Conservation (phyloP, 306 rosid genomes). For the Cicer judaicum region DNA sequence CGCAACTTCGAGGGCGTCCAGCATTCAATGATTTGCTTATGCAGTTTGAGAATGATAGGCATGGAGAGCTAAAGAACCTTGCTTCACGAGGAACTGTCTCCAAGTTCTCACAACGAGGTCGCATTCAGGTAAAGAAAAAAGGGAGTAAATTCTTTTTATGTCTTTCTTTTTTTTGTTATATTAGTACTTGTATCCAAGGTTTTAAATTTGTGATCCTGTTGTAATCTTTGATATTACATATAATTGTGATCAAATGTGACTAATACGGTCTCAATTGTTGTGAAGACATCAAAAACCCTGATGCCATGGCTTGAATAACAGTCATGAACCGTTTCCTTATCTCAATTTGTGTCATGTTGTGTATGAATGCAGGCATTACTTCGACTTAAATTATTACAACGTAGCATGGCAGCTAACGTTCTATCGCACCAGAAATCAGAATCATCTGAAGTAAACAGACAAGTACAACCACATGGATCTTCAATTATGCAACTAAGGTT, state of each 20-base stretch:
- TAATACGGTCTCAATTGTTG: neutral
- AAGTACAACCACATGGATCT: slow-evolving; percentile 51
- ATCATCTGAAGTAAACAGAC: slow-evolving; percentile 45
- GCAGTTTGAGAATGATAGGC: slow-evolving; percentile 70
- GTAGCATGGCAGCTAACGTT: slow-evolving; percentile 49
- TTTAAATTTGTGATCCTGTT: neutral
- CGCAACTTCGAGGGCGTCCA: slow-evolving; percentile 73
- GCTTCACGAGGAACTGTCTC: slow-evolving; percentile 68
- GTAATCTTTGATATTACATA: neutral
- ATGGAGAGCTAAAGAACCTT: slow-evolving; percentile 62
- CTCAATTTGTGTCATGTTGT: neutral
- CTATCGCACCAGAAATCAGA: slow-evolving; percentile 37
- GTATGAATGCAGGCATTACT: slow-evolving; percentile 65
- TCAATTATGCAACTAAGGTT: slow-evolving; percentile 80
- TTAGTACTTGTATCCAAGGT: neutral
- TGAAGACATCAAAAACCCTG: neutral
- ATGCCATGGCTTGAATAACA: neutral
- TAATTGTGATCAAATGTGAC: neutral
- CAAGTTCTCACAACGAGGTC: slow-evolving; percentile 72
- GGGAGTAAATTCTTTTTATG: neutral
- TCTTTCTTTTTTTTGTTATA: neutral
- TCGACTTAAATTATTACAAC: slow-evolving; percentile 66
- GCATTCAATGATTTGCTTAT: slow-evolving; percentile 71
- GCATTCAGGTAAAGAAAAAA: slow-evolving; percentile 70
- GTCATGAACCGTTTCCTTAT: neutral